These are phyloP conservation scores for Didymella exigua DNA, from an alignment of 2,329 filamentous ascomycete genomes.

Conservation along the genomic window DNA sequence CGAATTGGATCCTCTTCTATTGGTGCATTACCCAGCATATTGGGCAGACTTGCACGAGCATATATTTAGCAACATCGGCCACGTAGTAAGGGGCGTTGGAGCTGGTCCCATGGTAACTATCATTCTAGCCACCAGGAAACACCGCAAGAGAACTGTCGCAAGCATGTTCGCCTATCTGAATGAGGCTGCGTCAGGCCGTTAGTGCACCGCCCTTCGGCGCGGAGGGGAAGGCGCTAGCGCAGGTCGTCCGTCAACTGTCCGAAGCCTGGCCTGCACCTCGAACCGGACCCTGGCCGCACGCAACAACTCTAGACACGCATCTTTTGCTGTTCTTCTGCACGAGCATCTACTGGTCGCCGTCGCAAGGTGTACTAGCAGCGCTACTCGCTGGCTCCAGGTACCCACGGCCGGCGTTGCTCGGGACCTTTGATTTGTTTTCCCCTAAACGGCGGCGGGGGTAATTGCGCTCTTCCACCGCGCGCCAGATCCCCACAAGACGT, in stretches of 20 bases:
- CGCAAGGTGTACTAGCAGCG: constrained; percentile 3
- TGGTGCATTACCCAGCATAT: neutral
- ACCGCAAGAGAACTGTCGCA: neutral
- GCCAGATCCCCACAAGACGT: constrained; percentile 35
- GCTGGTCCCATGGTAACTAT: neutral
- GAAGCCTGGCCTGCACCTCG: constrained; percentile 22
- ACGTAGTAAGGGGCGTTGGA: neutral
- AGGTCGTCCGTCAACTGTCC: constrained; percentile 26
- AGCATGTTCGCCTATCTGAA: constrained; percentile 3
- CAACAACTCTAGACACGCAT: constrained; percentile 17
- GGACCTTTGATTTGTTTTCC: constrained; percentile 34
- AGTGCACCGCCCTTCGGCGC: constrained; percentile 11
- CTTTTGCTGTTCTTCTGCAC: constrained; percentile 8
- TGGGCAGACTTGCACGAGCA: neutral
- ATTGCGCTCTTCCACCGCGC: constrained; percentile 39
- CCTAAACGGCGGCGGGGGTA: constrained; percentile 41
- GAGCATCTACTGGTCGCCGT: constrained; percentile 4
- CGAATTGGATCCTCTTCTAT: neutral
- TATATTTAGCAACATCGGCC: neutral
- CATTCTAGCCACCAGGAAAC: neutral
- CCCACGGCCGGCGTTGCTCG: constrained; percentile 12
- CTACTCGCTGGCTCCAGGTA: constrained; percentile 1
- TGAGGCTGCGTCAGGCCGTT: constrained; percentile 29
- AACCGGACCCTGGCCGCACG: constrained; percentile 19
- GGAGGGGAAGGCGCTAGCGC: constrained; percentile 32